phyloP scores from a whole-genome alignment of 1,284 basidiomycete species.

The Porodaedalea pini region DNA sequence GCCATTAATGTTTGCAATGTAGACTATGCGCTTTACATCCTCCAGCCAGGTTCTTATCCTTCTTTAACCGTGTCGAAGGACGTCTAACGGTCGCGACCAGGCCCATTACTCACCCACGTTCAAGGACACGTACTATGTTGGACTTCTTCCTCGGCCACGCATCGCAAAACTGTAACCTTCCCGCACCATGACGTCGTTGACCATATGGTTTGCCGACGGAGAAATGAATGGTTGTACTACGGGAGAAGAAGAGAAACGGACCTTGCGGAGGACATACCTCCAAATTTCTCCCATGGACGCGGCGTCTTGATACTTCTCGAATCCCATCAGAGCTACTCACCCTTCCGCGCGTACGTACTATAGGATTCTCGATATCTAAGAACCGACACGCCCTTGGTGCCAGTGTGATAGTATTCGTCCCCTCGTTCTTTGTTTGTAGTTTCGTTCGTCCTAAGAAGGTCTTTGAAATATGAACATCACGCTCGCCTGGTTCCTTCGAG shows the following conservation, averaged over 20 bases:
- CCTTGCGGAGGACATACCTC: background rate
- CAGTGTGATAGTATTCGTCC: background rate
- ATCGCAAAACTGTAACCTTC: background rate
- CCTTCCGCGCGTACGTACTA: background rate
- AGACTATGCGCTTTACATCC: background rate
- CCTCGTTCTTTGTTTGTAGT: background rate
- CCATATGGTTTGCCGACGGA: background rate
- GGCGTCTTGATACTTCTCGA: background rate
- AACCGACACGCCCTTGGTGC: background rate
- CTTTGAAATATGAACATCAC: background rate
- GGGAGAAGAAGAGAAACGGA: background rate
- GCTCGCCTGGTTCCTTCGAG: background rate
- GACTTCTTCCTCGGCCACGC: background rate
- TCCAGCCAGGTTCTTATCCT: background rate
- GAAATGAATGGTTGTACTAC: background rate
- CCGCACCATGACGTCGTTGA: constrained; percentile 1
- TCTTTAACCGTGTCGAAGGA: background rate
- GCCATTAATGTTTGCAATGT: background rate
- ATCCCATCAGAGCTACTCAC: background rate
- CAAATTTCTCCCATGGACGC: background rate
- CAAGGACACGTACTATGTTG: constrained; percentile 3
- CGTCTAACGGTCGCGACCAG: constrained; percentile 1
- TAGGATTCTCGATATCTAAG: background rate
- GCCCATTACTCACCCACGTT: constrained; percentile 4
- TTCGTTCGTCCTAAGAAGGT: background rate